Conservation (phyloP, 192 early-diverging fungal genomes). For the Mortierella claussenii region DNA sequence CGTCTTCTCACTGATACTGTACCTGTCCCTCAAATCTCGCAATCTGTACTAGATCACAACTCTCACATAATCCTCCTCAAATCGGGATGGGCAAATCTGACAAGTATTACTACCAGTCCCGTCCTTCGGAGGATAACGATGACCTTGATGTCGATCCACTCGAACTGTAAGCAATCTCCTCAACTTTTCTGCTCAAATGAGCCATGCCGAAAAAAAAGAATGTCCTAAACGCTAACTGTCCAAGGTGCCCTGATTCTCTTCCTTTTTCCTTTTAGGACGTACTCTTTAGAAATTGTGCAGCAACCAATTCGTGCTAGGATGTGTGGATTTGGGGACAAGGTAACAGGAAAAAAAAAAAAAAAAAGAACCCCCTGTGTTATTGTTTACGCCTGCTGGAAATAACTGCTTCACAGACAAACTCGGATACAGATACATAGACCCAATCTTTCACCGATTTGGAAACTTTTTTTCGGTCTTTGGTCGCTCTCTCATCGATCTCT, state of each 20-base stretch:
- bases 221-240: no score
- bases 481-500: no score
- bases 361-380: not conserved
- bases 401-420: not conserved
- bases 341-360: slow-evolving; percentile 24
- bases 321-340: slow-evolving; percentile 83
- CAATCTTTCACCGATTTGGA: no score
- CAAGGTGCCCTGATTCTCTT: not conserved
- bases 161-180: slow-evolving; percentile 16
- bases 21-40: no score
- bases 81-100: slow-evolving; percentile 30
- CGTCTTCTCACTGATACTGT: no score
- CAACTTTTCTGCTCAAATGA: not conserved
- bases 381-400: not conserved
- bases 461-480: not conserved
- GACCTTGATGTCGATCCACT: slow-evolving; percentile 22
- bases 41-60: no score
- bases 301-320: slow-evolving; percentile 79
- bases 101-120: slow-evolving; percentile 10
- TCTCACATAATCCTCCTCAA: no score
- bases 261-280: slow-evolving; percentile 33
- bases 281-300: slow-evolving; percentile 74
- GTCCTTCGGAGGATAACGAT: slow-evolving; percentile 19
- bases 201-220: no score
- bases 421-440: slow-evolving; percentile 1